These are phyloP conservation scores for Chalciporus pseudorubinellus DNA, from an alignment of 768 basidiomycete genomes.

Conservation along the genomic window DNA sequence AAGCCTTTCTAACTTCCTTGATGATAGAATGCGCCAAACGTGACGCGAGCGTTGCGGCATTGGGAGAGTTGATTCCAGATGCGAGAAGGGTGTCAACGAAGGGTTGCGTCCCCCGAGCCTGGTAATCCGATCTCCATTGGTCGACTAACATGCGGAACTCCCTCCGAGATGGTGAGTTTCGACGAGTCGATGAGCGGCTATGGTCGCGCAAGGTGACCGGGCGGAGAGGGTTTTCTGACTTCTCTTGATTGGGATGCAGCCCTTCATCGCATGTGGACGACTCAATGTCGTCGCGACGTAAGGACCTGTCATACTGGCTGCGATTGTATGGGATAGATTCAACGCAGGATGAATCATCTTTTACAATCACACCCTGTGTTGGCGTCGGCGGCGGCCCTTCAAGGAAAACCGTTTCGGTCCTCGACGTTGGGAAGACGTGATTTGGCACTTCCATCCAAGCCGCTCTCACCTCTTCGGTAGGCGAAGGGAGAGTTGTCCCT, in stretches of 20 bases:
- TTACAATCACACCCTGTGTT: conserved; percentile 2
- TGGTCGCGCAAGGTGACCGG: conserved; percentile 6
- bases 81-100: conserved; percentile 17
- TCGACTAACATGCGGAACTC: conserved; percentile 16
- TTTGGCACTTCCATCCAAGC: conserved; percentile 31
- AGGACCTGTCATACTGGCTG: conserved; percentile 1
- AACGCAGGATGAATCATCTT: not conserved
- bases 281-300: not conserved
- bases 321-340: not conserved
- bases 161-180: not conserved
- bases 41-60: conserved; percentile 13
- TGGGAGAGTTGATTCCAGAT: conserved; percentile 14
- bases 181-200: conserved; percentile 9
- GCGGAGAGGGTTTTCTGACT: not conserved
- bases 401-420: not conserved
- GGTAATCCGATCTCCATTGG: conserved; percentile 24
- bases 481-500: conserved; percentile 12
- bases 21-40: conserved; percentile 13
- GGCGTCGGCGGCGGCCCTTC: conserved; percentile 24
- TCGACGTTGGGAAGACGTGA: conserved; percentile 6
- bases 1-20: conserved; percentile 3
- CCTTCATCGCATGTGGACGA: conserved; percentile 3
- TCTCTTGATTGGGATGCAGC: not conserved
- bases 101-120: conserved; percentile 9
- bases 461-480: conserved; percentile 14